These are phyloP conservation scores for Amaranthus hypochondriacus DNA, from an alignment of 148 eudicot species.

Conservation along the genomic window DNA sequence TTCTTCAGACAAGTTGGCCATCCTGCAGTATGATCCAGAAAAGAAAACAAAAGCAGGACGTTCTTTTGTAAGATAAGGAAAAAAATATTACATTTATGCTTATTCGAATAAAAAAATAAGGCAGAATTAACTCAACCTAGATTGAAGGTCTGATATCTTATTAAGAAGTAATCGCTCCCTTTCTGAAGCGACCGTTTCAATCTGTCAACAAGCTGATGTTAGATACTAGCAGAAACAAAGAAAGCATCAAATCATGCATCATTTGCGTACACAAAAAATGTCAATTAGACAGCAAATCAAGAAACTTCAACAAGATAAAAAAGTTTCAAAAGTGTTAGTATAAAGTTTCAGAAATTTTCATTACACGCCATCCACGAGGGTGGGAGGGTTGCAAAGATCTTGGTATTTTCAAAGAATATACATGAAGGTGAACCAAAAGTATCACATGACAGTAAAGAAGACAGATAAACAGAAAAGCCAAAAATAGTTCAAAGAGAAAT, in stretches of 20 bases:
- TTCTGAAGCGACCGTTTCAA: slow-evolving; percentile 62
- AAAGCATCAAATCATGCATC: background rate
- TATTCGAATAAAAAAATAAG: background rate
- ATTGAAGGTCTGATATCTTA: slow-evolving; percentile 83
- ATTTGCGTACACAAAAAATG: background rate
- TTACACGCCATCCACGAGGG: too few relatives aligned
- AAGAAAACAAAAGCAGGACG: background rate
- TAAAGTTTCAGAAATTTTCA: too few relatives aligned
- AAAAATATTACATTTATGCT: background rate
- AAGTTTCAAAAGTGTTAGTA: background rate
- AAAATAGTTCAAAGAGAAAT: background rate
- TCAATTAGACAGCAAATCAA: background rate
- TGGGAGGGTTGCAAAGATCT: too few relatives aligned
- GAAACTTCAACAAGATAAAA: background rate
- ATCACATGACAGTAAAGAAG: background rate
- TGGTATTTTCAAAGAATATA: background rate
- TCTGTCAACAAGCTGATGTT: slow-evolving; percentile 39
- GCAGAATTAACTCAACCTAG: slow-evolving; percentile 47
- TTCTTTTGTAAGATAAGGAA: background rate
- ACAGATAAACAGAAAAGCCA: background rate
- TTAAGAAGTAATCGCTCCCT: slow-evolving; percentile 64
- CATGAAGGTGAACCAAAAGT: background rate
- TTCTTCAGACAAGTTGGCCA: slow-evolving; percentile 73
- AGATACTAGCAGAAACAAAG: background rate
- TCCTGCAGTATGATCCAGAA: slow-evolving; percentile 40